phyloP scores from a whole-genome alignment of 1,284 basidiomycete species.

The Mycocalia duriaeana region DNA sequence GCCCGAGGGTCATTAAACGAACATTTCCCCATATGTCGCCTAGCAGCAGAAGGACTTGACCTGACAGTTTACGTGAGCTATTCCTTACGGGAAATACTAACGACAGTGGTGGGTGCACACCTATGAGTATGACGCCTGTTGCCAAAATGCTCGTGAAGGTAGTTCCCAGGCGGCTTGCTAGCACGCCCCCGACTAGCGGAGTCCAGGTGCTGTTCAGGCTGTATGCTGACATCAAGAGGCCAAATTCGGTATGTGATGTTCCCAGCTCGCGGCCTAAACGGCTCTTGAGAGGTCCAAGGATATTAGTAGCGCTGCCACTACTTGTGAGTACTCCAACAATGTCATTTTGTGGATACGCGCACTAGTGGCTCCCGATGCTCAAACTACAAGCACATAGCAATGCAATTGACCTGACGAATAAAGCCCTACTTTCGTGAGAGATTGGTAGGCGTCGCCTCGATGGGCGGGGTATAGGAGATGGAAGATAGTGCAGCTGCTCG shows the following conservation, averaged over 20 bases:
- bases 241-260: constrained; percentile 73
- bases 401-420: constrained; percentile 53
- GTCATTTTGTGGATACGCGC: no score
- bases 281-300: constrained; percentile 73
- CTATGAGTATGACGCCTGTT: constrained; percentile 64
- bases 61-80: constrained; percentile 32
- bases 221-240: constrained; percentile 68
- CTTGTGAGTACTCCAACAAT: no score
- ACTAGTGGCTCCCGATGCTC: constrained; percentile 77
- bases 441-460: constrained; percentile 9
- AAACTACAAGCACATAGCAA: constrained; percentile 71
- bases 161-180: constrained; percentile 66
- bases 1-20: constrained; percentile 61
- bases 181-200: constrained; percentile 64
- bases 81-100: no score
- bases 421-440: constrained; percentile 25
- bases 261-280: constrained; percentile 67
- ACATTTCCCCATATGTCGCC: constrained; percentile 58
- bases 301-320: constrained; percentile 56
- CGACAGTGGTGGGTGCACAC: no score
- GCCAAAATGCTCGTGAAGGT: constrained; percentile 67
- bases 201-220: constrained; percentile 81
- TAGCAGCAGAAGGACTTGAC: constrained; percentile 56
- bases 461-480: constrained; percentile 1
- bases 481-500: no score